Conservation (phyloP, 2,329 filamentous ascomycete genomes). For the Clonostachys rhizophaga region DNA sequence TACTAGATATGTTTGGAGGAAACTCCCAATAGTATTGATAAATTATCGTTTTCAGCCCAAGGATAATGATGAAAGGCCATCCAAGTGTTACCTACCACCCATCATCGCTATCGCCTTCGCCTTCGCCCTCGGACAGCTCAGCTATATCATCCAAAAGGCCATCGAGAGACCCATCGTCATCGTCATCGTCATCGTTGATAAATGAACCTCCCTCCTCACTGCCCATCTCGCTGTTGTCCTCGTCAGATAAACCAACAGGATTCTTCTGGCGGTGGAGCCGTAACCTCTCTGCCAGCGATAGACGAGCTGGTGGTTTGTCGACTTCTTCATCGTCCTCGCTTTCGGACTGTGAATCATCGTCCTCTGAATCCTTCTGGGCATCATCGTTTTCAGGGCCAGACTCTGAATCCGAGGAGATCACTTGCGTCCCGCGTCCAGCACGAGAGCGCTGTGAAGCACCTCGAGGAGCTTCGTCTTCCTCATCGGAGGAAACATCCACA, state of each 20-base stretch:
- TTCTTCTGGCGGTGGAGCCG: not conserved
- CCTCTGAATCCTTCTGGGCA: not conserved
- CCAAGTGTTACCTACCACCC: not conserved
- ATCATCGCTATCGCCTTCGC: conserved; percentile 1
- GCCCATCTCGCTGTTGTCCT: no score
- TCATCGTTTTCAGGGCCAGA: not conserved
- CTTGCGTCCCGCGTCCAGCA: not conserved
- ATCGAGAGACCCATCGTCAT: no score
- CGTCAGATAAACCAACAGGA: no score
- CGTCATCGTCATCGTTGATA: not conserved
- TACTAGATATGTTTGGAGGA: no score
- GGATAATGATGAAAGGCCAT: not conserved
- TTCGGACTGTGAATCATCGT: not conserved
- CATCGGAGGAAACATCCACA: not conserved
- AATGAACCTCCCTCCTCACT: no score
- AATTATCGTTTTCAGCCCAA: not conserved
- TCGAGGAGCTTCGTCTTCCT: not conserved
- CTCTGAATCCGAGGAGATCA: not conserved
- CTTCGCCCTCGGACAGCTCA: no score
- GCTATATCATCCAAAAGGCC: no score
- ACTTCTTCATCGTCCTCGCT: not conserved
- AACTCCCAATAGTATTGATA: no score
- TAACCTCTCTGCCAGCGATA: not conserved
- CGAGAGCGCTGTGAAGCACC: not conserved
- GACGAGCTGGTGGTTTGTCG: not conserved